Base-by-base conservation (phyloP, 2,329 filamentous ascomycete species). In the Fusarium haematococcum region DNA sequence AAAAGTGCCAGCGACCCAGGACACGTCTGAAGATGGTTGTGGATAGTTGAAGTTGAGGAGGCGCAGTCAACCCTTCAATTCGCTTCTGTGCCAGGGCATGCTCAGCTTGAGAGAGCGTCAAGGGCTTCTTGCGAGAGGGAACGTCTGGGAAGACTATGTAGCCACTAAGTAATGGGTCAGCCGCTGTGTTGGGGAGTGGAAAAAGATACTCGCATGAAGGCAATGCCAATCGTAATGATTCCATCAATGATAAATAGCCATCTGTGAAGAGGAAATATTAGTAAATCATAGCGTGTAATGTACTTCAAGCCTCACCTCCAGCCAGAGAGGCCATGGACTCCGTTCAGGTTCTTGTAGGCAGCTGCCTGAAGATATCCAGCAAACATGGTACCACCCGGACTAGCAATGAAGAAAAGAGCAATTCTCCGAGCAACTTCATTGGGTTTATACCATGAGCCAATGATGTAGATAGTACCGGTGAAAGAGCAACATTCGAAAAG, bases 171-270 rank as follows among this genome's bases (percentile, higher is more conserved):
- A 2, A 5, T 3, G 5, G 18, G 20, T 64, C 1, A 68, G 45
- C n/a, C 6, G 3, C 3, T 1, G 6, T 5, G 2, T 10, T n/a
- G 1, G 5, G 8, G 4, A 32, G 14, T 0, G 14, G 2, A 13
- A 4, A 5, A 2, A 2, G 1, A 13, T 0, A 41, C 8, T 50
- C 57, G 62, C 69, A 88, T 79, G 5, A 90, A 68, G 0, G 88
- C 87, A 16, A 91, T 86, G 0, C 87, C 88, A 5, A 91, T 81
- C 2, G 87, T 89, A 75, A 90, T 90, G 27, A 89, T 82, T 1
- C 87, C 88, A 69, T 90, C 89, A n/a, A 91, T 88, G 13, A 91
- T 86, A 61, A 91, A 91, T 0, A 90, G 80, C 88, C 85, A 88
- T n/a, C 68, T 70, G 14, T 3, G 5, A 16, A n/a, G 3, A 3